phyloP scores from a whole-genome alignment of 1,284 basidiomycete genomes.

The Erythrobasidium hasegawianum region DNA sequence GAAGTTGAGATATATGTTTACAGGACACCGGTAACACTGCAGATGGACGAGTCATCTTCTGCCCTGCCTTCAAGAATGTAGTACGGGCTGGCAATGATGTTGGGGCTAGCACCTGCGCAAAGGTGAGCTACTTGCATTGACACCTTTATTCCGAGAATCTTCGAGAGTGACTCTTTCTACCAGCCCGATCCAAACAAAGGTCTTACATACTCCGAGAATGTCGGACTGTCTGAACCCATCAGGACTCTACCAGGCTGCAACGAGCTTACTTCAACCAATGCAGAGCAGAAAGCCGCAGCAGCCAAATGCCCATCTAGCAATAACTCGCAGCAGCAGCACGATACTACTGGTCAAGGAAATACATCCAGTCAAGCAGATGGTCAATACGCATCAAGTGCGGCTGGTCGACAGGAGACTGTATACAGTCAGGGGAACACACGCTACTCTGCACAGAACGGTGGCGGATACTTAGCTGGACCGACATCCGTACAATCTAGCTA shows the following conservation, averaged over 20 bases:
- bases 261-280: background rate
- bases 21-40: background rate
- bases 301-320: background rate
- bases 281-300: background rate
- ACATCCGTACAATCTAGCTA: too few species aligned
- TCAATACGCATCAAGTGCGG: too few species aligned
- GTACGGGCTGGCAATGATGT: background rate
- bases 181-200: background rate
- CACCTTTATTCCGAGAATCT: background rate
- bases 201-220: background rate
- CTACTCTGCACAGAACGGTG: too few species aligned
- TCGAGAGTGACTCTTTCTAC: background rate
- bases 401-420: too few species aligned
- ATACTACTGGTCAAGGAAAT: too few species aligned
- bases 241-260: background rate
- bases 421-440: too few species aligned
- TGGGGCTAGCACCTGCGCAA: background rate
- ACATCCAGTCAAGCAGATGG: too few species aligned
- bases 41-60: background rate
- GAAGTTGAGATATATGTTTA: background rate
- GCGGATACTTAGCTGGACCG: too few species aligned
- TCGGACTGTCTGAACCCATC: background rate
- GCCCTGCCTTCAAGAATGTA: background rate
- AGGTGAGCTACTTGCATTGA: background rate
- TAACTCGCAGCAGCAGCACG: background rate